phyloP scores from a whole-genome alignment of 176 grass and related monocot species.

The sorghum (Sorghum bicolor) region Sorghum_bicolor_NCBIv3 NC_012875.2:46077501-46078000 shows the following conservation, averaged over 20 bases:
- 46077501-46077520: slow-evolving; percentile 59
- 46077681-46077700: slow-evolving; percentile 51
- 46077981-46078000: slow-evolving; percentile 52
- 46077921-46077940: slow-evolving; percentile 66
- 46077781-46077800: not conserved
- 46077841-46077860: slow-evolving; percentile 68
- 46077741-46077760: slow-evolving; percentile 50
- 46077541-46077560: slow-evolving; percentile 76
- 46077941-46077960: slow-evolving; percentile 47
- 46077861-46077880: slow-evolving; percentile 72
- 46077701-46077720: slow-evolving; percentile 54
- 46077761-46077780: not conserved
- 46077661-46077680: slow-evolving; percentile 73
- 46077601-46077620: slow-evolving; percentile 60
- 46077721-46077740: slow-evolving; percentile 50
- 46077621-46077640: slow-evolving; percentile 44
- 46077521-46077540: slow-evolving; percentile 27
- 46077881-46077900: slow-evolving; percentile 53
- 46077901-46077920: slow-evolving; percentile 59
- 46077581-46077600: slow-evolving; percentile 70
- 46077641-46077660: slow-evolving; percentile 61
- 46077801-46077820: slow-evolving; percentile 21
- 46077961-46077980: slow-evolving; percentile 65
- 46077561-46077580: slow-evolving; percentile 50
- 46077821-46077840: slow-evolving; percentile 78